phyloP scores from a whole-genome alignment of 2,329 filamentous ascomycete species.

The Xylariaceae sp. region DNA sequence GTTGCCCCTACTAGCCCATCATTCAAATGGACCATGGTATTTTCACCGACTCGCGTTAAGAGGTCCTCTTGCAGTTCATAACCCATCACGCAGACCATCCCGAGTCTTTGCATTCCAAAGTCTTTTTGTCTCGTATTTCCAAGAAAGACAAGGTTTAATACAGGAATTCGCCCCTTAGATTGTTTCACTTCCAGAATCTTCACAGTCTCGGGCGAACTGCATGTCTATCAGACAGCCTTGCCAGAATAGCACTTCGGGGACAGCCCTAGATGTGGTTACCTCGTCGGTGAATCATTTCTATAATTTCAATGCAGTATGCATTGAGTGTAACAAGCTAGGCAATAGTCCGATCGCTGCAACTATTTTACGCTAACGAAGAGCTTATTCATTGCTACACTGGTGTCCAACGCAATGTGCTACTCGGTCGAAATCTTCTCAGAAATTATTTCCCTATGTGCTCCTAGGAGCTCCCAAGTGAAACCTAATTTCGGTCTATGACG shows the following conservation, averaged over 20 bases:
- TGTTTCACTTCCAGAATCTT: too few species aligned
- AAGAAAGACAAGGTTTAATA: too few species aligned
- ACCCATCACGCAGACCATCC: background rate
- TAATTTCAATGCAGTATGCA: slow-evolving; percentile 39
- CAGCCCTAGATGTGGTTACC: slow-evolving; percentile 36
- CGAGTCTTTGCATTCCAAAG: slow-evolving; percentile 1
- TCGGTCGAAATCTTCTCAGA: slow-evolving; percentile 27
- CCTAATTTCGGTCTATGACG: background rate
- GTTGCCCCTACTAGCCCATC: background rate
- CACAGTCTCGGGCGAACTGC: slow-evolving; percentile 24
- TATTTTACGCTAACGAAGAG: slow-evolving; percentile 39
- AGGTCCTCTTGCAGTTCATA: background rate
- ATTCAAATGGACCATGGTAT: background rate
- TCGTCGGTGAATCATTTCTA: slow-evolving; percentile 43
- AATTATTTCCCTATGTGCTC: slow-evolving; percentile 34
- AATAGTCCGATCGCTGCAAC: slow-evolving; percentile 36
- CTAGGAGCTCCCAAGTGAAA: slow-evolving; percentile 24
- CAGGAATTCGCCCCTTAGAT: too few species aligned
- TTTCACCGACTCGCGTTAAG: background rate
- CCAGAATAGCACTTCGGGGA: slow-evolving; percentile 28
- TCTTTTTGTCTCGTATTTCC: background rate
- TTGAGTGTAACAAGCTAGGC: slow-evolving; percentile 37
- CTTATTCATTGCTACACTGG: slow-evolving; percentile 40
- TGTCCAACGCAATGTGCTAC: slow-evolving; percentile 27
- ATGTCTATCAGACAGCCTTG: slow-evolving; percentile 28